Percentiles rank a stretch among this genome's conserved stretches.
phyloP scores from a whole-genome alignment of 2,329 filamentous ascomycete genomes.

The Myrmaecium sp. region DNA sequence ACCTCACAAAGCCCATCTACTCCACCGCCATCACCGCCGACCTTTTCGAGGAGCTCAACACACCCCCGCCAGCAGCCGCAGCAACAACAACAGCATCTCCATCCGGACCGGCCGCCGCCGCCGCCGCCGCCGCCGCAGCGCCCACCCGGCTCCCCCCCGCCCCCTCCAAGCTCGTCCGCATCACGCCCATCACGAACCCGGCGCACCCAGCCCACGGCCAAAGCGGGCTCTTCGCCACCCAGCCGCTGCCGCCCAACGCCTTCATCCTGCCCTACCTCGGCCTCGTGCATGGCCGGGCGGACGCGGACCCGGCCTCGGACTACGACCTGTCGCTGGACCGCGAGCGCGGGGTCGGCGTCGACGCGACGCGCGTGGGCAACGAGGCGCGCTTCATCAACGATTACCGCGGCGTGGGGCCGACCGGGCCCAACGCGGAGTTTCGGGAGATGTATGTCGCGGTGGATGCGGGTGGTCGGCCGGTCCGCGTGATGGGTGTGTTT shows the following conservation, averaged over 20 bases:
- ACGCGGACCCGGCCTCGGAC: slow-evolving; percentile 26
- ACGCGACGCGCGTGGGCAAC: slow-evolving; percentile 32
- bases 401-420: slow-evolving; percentile 29
- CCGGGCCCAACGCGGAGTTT: slow-evolving; percentile 26
- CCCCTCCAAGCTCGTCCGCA: slow-evolving; percentile 23
- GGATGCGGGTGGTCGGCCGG: slow-evolving; percentile 21
- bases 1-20: slow-evolving; percentile 14
- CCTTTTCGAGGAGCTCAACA: slow-evolving; percentile 10
- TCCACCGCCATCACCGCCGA: slow-evolving; percentile 15
- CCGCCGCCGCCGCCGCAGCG: slow-evolving; percentile 8
- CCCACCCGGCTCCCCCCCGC: slow-evolving; percentile 6
- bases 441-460: slow-evolving; percentile 21
- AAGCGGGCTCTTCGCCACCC: slow-evolving; percentile 29
- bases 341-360: slow-evolving; percentile 30
- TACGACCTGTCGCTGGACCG: slow-evolving; percentile 36
- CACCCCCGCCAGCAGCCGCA: slow-evolving; percentile 6
- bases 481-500: slow-evolving; percentile 33
- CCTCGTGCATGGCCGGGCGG: slow-evolving; percentile 26
- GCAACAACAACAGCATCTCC: slow-evolving; percentile 7
- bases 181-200: slow-evolving; percentile 22
- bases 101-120: slow-evolving; percentile 9
- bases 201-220: slow-evolving; percentile 32
- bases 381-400: slow-evolving; percentile 37
- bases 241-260: slow-evolving; percentile 25
- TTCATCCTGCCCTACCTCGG: slow-evolving; percentile 35